Evolutionary conservation across 106 monocot species (phyloP), one percentile per base, ranked within the genome.

Genomic region (Platanthera guangdongensis): DNA sequence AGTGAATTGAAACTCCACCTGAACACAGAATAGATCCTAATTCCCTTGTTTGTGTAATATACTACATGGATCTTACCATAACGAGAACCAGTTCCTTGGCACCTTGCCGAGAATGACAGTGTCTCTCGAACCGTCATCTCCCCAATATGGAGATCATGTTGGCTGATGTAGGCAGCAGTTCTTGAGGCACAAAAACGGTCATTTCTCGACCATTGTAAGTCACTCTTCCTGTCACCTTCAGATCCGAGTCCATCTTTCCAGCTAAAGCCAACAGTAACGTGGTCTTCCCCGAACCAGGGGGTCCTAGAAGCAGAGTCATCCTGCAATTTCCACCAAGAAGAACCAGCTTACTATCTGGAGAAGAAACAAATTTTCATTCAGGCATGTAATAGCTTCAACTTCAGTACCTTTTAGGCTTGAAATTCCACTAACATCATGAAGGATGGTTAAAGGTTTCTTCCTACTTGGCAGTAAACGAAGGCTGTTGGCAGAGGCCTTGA

Each of bases 191-290:
- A 53, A 53, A 53, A 8, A 4, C 53, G 14, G 8, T 14, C 53
- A 53, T 53, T 53, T 14, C 53, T 10, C 14, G 53, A 7, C 53
- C 53, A 53, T 53, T 53, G 53, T 53, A 53, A 2, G 53, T 53
- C 2, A 53, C 53, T 1, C 12, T 53, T 53, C 53, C 53, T 53
- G 53, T 10, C 3, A 84, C 84, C 74, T 84, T 76, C 4, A 89
- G 32, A 65, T 71, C 28, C 4, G 47, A 68, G 15, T 68, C 73
- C 22, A 89, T 78, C 52, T 78, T 84, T 74, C 89, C 84, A 7
- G 89, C 81, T 49, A 89, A 64, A 71, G 86, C 86, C 51, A 86
- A 55, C 48, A 86, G 30, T 25, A 86, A 74, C 22, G 81, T 83
- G 13, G 89, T 86, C 73, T 39, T 39, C 39, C 39, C 39, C 39